Conservation (phyloP, 306 rosid species). For the Citrullus mucosospermus region DNA sequence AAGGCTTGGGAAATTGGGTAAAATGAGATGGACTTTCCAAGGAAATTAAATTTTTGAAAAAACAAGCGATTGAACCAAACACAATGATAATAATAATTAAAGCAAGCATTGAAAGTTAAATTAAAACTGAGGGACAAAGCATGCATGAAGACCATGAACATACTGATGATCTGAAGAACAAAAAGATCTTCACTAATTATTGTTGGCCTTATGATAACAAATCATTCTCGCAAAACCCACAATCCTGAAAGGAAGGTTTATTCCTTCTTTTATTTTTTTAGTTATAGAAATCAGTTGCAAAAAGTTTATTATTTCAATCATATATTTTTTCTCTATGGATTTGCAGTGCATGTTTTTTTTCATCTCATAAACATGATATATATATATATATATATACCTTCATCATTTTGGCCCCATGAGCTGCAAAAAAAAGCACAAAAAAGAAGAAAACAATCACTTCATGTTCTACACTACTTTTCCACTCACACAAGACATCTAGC, state of each 20-base stretch:
- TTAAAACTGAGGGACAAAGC: background rate
- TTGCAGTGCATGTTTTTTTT: background rate
- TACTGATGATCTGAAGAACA: background rate
- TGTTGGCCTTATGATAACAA: background rate
- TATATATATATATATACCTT: background rate
- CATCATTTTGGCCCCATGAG: background rate
- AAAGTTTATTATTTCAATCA: background rate
- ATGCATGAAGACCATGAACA: conserved; percentile 2
- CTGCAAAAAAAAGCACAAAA: background rate
- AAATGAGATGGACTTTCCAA: background rate
- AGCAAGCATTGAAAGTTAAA: background rate
- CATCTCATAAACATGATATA: background rate
- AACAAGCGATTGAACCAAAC: background rate
- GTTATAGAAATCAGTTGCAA: background rate
- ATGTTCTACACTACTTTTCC: background rate
- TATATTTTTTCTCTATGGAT: background rate
- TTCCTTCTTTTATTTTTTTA: background rate
- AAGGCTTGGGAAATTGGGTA: conserved; percentile 6
- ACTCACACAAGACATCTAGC: background rate
- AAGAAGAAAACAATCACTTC: background rate
- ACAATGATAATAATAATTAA: background rate
- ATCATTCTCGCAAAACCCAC: background rate
- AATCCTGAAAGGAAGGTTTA: too few relatives aligned
- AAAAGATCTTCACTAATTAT: background rate
- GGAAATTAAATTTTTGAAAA: too few relatives aligned